Percentiles rank a stretch among this genome's conserved stretches.
phyloP scores from a whole-genome alignment of 2,329 filamentous ascomycete genomes.

The Apiospora hydei region DNA sequence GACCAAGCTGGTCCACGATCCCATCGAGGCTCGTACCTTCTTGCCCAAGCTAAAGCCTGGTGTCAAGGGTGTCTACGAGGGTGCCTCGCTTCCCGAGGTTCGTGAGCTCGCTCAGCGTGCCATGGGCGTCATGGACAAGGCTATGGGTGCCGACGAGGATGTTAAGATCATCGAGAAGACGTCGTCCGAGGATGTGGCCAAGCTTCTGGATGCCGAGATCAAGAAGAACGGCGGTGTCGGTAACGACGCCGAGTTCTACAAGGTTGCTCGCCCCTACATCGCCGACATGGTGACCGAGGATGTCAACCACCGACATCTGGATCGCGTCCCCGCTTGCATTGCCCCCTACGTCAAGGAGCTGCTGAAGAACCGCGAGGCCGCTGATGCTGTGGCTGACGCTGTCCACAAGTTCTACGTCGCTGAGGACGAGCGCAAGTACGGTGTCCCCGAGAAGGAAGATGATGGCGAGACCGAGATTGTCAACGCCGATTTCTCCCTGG shows the following conservation, averaged over 20 bases:
- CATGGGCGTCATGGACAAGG: slow-evolving; percentile 87
- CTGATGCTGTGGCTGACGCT: slow-evolving; percentile 70
- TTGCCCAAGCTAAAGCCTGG: slow-evolving; percentile 93
- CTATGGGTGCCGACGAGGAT: slow-evolving; percentile 78
- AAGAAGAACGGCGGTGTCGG: slow-evolving; percentile 71
- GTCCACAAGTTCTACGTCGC: slow-evolving; percentile 81
- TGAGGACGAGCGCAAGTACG: slow-evolving; percentile 88
- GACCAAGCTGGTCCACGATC: slow-evolving; percentile 96
- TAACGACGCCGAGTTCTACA: slow-evolving; percentile 69
- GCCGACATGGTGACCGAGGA: slow-evolving; percentile 86
- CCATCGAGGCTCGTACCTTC: slow-evolving; percentile 93
- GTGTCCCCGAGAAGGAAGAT: slow-evolving; percentile 84
- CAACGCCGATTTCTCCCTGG: slow-evolving; percentile 96
- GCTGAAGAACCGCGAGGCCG: slow-evolving; percentile 66
- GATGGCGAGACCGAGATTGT: slow-evolving; percentile 96
- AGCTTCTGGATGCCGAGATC: slow-evolving; percentile 78
- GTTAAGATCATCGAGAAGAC: slow-evolving; percentile 66
- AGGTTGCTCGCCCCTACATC: slow-evolving; percentile 75
- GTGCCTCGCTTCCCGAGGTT: slow-evolving; percentile 93
- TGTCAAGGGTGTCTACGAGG: slow-evolving; percentile 86
- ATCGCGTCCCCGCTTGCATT: slow-evolving; percentile 73
- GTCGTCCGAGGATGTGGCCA: slow-evolving; percentile 75
- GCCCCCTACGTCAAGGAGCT: slow-evolving; percentile 79
- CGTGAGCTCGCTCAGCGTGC: slow-evolving; percentile 87
- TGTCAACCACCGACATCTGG: slow-evolving; percentile 80